Percentiles rank a stretch among this genome's conserved stretches.
Conservation (phyloP, 768 basidiomycete genomes). For the Auriculariales sp. region DNA sequence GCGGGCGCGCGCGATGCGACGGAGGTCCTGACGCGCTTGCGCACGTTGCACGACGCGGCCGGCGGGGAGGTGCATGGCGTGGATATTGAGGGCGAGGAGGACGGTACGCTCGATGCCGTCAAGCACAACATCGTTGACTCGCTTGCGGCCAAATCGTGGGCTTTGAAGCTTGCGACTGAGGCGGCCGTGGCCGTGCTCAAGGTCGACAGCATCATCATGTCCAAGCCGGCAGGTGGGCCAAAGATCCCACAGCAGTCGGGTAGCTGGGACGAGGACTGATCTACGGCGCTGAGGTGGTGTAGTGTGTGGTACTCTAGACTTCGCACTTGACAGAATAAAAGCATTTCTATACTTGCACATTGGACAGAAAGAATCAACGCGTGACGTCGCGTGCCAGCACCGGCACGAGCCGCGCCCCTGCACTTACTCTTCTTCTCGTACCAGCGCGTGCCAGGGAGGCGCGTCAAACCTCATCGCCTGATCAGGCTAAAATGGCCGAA, state of each 20-base stretch:
- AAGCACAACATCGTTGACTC: conserved; percentile 68
- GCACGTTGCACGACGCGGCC: conserved; percentile 71
- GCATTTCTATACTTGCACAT: too few species aligned
- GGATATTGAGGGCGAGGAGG: conserved; percentile 68
- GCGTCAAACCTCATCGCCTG: too few species aligned
- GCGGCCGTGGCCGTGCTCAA: conserved; percentile 82
- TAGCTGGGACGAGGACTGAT: conserved; percentile 67
- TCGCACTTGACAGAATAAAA: too few species aligned
- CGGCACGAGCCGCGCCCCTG: too few species aligned
- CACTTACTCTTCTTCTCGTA: too few species aligned
- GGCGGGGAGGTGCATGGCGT: conserved; percentile 70
- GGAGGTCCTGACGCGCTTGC: conserved; percentile 76
- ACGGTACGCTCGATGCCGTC: conserved; percentile 56
- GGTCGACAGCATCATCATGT: conserved; percentile 97
- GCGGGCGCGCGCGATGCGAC: conserved; percentile 88
- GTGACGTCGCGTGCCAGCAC: too few species aligned
- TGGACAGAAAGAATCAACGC: too few species aligned
- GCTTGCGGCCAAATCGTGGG: conserved; percentile 84
- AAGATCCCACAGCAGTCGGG: conserved; percentile 78
- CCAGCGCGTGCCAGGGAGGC: too few species aligned
- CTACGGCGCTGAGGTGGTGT: too few species aligned
- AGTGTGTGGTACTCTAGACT: too few species aligned
- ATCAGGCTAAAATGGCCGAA: too few species aligned
- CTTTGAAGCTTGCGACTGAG: conserved; percentile 79
- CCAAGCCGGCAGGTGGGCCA: conserved; percentile 81